phyloP scores from a whole-genome alignment of 495 filamentous ascomycete genomes.

The Lepraria neglecta region DNA sequence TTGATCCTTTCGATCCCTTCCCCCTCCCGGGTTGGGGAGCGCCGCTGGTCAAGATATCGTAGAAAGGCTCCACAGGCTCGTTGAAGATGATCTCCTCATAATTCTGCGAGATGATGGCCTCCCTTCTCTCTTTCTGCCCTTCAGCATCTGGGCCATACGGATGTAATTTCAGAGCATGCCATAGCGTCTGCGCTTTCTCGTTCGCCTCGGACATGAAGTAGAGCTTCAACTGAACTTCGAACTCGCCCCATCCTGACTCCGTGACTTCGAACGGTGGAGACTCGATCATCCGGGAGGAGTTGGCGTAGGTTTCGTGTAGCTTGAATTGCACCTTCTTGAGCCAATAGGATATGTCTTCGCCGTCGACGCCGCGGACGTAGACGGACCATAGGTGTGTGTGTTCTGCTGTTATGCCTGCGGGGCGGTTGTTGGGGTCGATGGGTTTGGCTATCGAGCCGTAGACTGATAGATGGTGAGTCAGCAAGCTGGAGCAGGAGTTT shows the following conservation, averaged over 20 bases:
- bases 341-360: conserved; percentile 88
- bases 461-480: conserved; percentile 38
- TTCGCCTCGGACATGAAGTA: conserved; percentile 78
- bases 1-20: conserved; percentile 44
- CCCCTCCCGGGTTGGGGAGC: conserved; percentile 31
- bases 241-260: conserved; percentile 97
- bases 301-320: conserved; percentile 88
- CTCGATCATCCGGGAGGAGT: conserved; percentile 72
- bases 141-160: conserved; percentile 80
- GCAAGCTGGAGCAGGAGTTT: not conserved
- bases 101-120: conserved; percentile 63
- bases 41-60: conserved; percentile 69
- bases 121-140: conserved; percentile 57
- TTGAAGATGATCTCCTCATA: conserved; percentile 95
- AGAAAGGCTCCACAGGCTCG: conserved; percentile 87
- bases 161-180: conserved; percentile 85
- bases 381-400: conserved; percentile 96
- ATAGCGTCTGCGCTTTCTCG: conserved; percentile 87
- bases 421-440: conserved; percentile 65
- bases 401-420: conserved; percentile 55
- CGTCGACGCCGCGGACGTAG: conserved; percentile 79
- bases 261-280: conserved; percentile 70
- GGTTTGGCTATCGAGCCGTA: conserved; percentile 71
- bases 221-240: conserved; percentile 87
- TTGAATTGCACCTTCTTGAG: conserved; percentile 97